Evolutionary conservation across 202 grass and related monocot species (phyloP), one percentile per base, ranked within the genome.

Genomic region (Panicum hallii): DNA sequence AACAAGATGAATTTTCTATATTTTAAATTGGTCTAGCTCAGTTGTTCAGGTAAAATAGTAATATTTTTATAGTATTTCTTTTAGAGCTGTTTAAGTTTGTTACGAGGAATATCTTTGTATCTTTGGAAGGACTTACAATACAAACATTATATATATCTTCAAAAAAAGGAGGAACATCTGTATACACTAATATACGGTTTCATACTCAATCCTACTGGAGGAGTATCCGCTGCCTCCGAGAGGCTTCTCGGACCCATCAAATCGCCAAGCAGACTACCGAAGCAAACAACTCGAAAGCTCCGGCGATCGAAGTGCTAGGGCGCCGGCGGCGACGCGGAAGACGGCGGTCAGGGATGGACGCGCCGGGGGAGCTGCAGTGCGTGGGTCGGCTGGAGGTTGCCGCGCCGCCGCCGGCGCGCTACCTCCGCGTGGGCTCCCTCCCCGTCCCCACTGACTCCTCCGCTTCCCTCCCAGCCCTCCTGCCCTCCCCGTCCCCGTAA

Each of bases 301-400:
- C 75, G 62, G 62, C 80, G 53, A 70, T 80, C 67, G 68, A 53
- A 19, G 52, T 46, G 28, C 43, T 70, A 47, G 16, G 34, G 42
- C 73, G 15, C 16, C 78, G 40, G 7, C 60, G 84, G 22, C 68
- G 75, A 70, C 23, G 58, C 42, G 26, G 32, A 57, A 43, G 36
- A 43, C 45, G 1, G 64, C 66, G 5, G 42, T 26, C 54, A 23
- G 46, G 77, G 38, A 95, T 99, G 96, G 96, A 95, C 60, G 76
- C 84, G 40, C 84, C 89, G 5, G 88, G 81, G 50, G 91, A 95
- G 55, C 81, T 94, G 74, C 91, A 89, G 86, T 99, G 96, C 91
- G 96, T 99, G 60, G 96, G 96, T 30, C 84, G 92, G 65, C 78
- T 99, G 63, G 93, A 95, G 91, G 86, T 99, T 63, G 74, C 91